Base-by-base conservation (phyloP, 805 yeast genomes). In the Yarrowia sp. region DNA sequence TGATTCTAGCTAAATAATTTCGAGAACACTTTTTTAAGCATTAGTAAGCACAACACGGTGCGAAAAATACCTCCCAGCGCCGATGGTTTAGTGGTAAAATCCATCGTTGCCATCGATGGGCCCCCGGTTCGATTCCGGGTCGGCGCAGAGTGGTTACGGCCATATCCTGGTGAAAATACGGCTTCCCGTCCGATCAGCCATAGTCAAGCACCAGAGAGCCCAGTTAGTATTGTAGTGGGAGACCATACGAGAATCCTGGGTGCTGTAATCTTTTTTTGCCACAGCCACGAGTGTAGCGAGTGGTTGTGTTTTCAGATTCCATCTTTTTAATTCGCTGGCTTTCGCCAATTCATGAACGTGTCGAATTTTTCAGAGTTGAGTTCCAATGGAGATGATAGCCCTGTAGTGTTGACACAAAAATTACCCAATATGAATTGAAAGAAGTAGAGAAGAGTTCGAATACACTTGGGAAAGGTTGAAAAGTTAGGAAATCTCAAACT, bases 131-230 rank as follows among this genome's bases (percentile, higher is more conserved):
- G 51, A 44, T 44, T 44, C 51, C 51, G 51, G 51, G 51, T 44
- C 51, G 51, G 51, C 51, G 51, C 51, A 44, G 51, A 12, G 6
- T 30, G 36, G 56, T 49, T 49, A 22, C 56, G 56, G 56, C 56
- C 56, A 49, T 49, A 49, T 49, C 56, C 56, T 49, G 56, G 56
- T 49, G 56, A 49, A 49, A 49, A 49, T 49, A 49, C 56, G 56
- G 56, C 56, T 49, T 49, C 56, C 56, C 56, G 56, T 49, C 21
- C 56, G 56, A 49, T 49, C 56, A 49, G 56, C 56, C 56, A 49
- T 33, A 49, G 56, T 49, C 56, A 49, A 49, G 56, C 56, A 49
- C 56, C 56, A 49, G 56, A 49, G 56, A 49, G 56, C 56, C 56
- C 30, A 49, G 56, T 33, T 49, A 49, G 56, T 49, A 49, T 49